phyloP scores from a whole-genome alignment of 1,139 yeast genomes.

The Debaryomyces udenii region DNA sequence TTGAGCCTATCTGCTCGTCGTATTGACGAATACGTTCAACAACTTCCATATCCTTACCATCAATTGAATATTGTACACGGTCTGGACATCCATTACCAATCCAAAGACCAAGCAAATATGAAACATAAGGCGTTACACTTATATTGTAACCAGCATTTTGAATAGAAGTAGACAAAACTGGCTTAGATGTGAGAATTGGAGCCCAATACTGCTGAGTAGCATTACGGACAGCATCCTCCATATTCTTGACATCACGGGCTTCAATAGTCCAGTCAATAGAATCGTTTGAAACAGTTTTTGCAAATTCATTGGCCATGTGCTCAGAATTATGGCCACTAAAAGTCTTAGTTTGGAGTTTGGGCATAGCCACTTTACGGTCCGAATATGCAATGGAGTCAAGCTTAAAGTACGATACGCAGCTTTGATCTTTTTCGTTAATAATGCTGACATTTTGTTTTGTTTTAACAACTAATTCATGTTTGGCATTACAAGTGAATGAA shows the following conservation, averaged over 20 bases:
- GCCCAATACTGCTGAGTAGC: conserved; percentile 32
- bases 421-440: conserved; percentile 16
- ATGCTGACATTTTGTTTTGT: conserved; percentile 25
- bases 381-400: conserved; percentile 10
- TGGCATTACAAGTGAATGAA: conserved; percentile 33
- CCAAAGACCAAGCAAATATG: conserved; percentile 36
- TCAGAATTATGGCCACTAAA: conserved; percentile 12
- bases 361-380: conserved; percentile 16
- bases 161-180: conserved; percentile 21
- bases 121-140: conserved; percentile 23
- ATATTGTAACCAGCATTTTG: conserved; percentile 17
- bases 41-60: conserved; percentile 13
- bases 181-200: conserved; percentile 35
- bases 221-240: conserved; percentile 23
- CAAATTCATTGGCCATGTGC: conserved; percentile 19
- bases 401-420: conserved; percentile 22
- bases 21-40: conserved; percentile 8
- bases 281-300: conserved; percentile 15
- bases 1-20: conserved; percentile 5
- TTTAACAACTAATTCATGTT: conserved; percentile 32
- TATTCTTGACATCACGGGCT: conserved; percentile 28
- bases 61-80: conserved; percentile 24
- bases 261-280: conserved; percentile 37
- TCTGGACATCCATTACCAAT: conserved; percentile 22
- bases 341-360: conserved; percentile 18